Evolutionary conservation across 768 basidiomycete genomes (phyloP), one percentile per base, ranked within the genome.

Genomic region (Megacollybia marginata): DNA sequence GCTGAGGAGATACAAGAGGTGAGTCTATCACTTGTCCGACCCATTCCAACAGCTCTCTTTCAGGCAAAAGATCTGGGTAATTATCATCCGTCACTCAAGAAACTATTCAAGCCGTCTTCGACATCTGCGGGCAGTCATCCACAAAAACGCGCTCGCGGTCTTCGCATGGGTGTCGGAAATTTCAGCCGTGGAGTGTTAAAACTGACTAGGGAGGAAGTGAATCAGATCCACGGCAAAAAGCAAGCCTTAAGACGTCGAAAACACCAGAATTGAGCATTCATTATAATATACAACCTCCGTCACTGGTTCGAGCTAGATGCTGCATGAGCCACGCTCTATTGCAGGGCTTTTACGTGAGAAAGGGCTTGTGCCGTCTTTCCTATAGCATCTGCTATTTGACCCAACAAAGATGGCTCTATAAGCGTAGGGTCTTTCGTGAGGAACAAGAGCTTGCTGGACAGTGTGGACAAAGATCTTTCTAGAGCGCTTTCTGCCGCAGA

Each of bases 21-120:
- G 40, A 40, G 62, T 57, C 60, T 64, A 2, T 54, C 49, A 31
- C 16, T 38, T 54, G 12, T 13, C 36, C 10, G 35, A 15, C 34
- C 20, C 20, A 23, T 9, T 11, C 33, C 11, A 31, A 35, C 23
- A 52, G 23, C 11, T 44, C 49, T 28, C 56, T 54, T 11, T 50
- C 48, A 92, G 90, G 88, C 88, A 5, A 92, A 91, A 66, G 77
- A 86, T 54, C 54, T 88, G 53, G 90, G 90, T 15, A 92, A 90
- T 62, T 92, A 91, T 61, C 88, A 92, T 56, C 88, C 86, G 35
- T 70, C 74, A 4, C 67, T 92, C 48, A 92, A 90, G 63, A 80
- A 75, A 51, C 54, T 84, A 7, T 88, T 82, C 57, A 77, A 77
- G 48, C 58, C 61, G 7, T 62, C 67, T 16, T 52, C 57, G 16